Evolutionary conservation across 805 yeast species (phyloP).

Genomic region (Kluyveromyces starmeri): DNA sequence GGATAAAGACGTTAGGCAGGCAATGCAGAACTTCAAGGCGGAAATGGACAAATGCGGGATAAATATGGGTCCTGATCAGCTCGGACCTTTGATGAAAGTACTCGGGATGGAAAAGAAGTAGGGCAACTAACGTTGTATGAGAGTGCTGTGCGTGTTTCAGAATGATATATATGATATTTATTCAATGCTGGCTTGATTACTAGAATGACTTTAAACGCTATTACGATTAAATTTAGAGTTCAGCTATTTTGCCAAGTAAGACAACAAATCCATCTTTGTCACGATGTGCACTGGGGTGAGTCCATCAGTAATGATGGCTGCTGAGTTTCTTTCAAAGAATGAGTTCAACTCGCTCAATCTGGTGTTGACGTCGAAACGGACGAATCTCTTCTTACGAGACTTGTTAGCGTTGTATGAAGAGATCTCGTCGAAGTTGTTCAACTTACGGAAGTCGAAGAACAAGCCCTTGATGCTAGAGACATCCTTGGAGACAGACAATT

Average conservation of each 20-base stretch:
- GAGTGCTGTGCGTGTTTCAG: too few relatives aligned
- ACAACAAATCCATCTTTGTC: constrained; percentile 76
- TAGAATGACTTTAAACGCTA: too few relatives aligned
- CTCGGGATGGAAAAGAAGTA: constrained; percentile 20
- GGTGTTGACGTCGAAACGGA: constrained; percentile 56
- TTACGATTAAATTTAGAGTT: too few relatives aligned
- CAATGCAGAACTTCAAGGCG: constrained; percentile 19
- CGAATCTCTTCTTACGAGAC: constrained; percentile 57
- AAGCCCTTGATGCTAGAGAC: constrained; percentile 38
- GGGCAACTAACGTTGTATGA: too few relatives aligned
- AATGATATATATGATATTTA: too few relatives aligned
- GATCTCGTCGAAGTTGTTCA: constrained; percentile 50
- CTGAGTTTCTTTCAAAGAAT: constrained; percentile 77
- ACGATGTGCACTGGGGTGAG: constrained; percentile 74
- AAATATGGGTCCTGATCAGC: constrained; percentile 21
- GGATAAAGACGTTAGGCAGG: constrained; percentile 20
- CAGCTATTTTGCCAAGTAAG: constrained; percentile 32
- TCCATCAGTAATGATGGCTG: constrained; percentile 74
- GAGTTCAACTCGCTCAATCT: constrained; percentile 59
- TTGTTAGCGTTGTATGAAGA: constrained; percentile 55
- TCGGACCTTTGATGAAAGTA: constrained; percentile 23
- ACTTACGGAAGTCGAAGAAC: constrained; percentile 66
- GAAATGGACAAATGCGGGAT: constrained; percentile 24
- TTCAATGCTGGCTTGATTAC: too few relatives aligned
- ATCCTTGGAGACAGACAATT: constrained; percentile 52